phyloP scores from a whole-genome alignment of 495 filamentous ascomycete species.

The Penicilliopsis zonata region DNA sequence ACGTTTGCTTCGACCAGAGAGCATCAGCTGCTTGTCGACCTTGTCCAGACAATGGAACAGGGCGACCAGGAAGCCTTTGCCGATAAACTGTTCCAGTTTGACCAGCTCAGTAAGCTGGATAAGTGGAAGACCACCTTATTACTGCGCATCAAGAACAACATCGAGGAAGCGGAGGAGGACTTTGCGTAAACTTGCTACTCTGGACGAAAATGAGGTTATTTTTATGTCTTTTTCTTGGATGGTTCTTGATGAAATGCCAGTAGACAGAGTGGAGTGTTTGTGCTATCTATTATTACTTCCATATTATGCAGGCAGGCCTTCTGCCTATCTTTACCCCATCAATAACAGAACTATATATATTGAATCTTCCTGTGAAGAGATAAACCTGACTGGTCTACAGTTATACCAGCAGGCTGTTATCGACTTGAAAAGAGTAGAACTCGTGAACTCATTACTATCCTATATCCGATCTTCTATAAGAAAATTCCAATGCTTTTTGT shows the following conservation, averaged over 20 bases:
- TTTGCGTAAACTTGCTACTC: slow-evolving; percentile 40
- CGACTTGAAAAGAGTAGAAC: too few relatives aligned
- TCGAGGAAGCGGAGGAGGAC: slow-evolving; percentile 66
- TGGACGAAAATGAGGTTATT: slow-evolving; percentile 5
- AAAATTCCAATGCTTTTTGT: background rate
- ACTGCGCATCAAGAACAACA: slow-evolving; percentile 67
- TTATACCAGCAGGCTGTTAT: too few relatives aligned
- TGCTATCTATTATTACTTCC: too few relatives aligned
- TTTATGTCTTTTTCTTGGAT: slow-evolving; percentile 4
- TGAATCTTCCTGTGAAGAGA: too few relatives aligned
- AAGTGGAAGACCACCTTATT: slow-evolving; percentile 92
- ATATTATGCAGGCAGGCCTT: too few relatives aligned
- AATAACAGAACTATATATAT: too few relatives aligned
- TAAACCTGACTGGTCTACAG: too few relatives aligned
- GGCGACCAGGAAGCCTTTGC: slow-evolving; percentile 70
- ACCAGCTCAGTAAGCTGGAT: slow-evolving; percentile 83
- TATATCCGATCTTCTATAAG: background rate
- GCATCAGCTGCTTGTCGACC: slow-evolving; percentile 63
- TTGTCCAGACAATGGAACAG: slow-evolving; percentile 55
- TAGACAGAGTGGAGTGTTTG: too few relatives aligned
- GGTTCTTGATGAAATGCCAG: background rate
- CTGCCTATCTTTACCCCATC: too few relatives aligned
- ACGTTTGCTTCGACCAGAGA: slow-evolving; percentile 64
- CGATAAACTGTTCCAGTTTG: slow-evolving; percentile 75
- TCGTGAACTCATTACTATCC: background rate